A percentile compares a stretch with the other conserved stretches of the same genome.
Conservation (phyloP, 2,329 filamentous ascomycete genomes). For the Aplosporella prunicola region DNA sequence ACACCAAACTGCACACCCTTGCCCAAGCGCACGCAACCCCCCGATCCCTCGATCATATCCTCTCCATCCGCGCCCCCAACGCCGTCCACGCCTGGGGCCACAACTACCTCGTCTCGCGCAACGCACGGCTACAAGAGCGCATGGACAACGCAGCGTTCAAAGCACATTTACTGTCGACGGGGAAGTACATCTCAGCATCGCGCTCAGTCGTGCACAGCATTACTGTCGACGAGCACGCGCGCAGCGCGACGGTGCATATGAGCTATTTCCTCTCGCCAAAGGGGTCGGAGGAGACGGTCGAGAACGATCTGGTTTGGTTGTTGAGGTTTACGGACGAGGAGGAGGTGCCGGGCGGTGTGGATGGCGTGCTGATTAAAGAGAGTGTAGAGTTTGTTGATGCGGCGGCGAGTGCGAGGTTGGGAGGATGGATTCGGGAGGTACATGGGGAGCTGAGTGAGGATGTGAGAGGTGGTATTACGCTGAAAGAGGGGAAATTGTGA, state of each 20-base stretch:
- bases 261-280: neutral
- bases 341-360: neutral
- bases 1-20: neutral
- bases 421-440: neutral
- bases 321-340: neutral
- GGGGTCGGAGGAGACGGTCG: neutral
- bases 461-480: slow-evolving; percentile 3
- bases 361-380: neutral
- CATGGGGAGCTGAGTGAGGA: neutral
- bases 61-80: neutral
- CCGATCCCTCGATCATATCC: neutral
- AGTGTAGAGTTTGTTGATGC: slow-evolving; percentile 2
- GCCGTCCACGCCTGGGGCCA: slow-evolving; percentile 1
- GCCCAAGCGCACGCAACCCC: neutral
- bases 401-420: slow-evolving; percentile 4
- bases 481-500: too few relatives aligned
- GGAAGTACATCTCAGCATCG: neutral
- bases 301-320: slow-evolving; percentile 2
- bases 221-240: neutral
- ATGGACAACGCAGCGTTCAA: neutral
- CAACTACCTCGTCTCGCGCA: neutral
- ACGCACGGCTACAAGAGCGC: neutral
- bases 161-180: neutral
- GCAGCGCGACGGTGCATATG: too few relatives aligned
- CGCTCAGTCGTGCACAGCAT: neutral